Evolutionary conservation across 2,329 filamentous ascomycete species (phyloP).

Genomic region (Dothidotthia symphoricarpi): DNA sequence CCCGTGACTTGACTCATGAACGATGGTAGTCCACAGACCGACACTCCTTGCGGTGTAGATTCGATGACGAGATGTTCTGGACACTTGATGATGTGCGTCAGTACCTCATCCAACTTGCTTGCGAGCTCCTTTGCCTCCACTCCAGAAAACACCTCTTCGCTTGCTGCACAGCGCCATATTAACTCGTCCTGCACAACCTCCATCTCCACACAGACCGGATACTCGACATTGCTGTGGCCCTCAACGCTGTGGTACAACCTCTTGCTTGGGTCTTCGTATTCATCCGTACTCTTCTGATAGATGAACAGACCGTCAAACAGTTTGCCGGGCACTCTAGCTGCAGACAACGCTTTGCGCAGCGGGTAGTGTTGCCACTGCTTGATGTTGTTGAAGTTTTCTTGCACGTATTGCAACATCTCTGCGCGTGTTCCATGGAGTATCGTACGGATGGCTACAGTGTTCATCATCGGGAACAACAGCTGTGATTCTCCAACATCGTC

Average conservation of each 20-base stretch:
- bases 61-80: constrained; percentile 54
- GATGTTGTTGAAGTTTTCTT: constrained; percentile 65
- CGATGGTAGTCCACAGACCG: constrained; percentile 63
- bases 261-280: constrained; percentile 7
- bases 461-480: constrained; percentile 87
- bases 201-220: constrained; percentile 78
- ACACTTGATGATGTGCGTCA: constrained; percentile 56
- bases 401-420: constrained; percentile 70
- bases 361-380: constrained; percentile 75
- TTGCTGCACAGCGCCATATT: constrained; percentile 71
- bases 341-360: constrained; percentile 64
- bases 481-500: constrained; percentile 67
- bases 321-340: constrained; percentile 47
- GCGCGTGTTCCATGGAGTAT: constrained; percentile 66
- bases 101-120: constrained; percentile 57
- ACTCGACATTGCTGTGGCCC: constrained; percentile 70
- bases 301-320: constrained; percentile 67
- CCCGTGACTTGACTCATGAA: constrained; percentile 32
- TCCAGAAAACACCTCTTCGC: constrained; percentile 54
- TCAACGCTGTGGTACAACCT: constrained; percentile 62
- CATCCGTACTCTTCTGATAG: constrained; percentile 56
- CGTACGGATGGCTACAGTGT: constrained; percentile 74
- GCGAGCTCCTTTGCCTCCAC: constrained; percentile 55
- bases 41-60: constrained; percentile 54
- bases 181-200: constrained; percentile 59